These are phyloP conservation scores for Dacryopinax spathularia DNA, from an alignment of 768 basidiomycete species.

Conservation along the genomic window DNA sequence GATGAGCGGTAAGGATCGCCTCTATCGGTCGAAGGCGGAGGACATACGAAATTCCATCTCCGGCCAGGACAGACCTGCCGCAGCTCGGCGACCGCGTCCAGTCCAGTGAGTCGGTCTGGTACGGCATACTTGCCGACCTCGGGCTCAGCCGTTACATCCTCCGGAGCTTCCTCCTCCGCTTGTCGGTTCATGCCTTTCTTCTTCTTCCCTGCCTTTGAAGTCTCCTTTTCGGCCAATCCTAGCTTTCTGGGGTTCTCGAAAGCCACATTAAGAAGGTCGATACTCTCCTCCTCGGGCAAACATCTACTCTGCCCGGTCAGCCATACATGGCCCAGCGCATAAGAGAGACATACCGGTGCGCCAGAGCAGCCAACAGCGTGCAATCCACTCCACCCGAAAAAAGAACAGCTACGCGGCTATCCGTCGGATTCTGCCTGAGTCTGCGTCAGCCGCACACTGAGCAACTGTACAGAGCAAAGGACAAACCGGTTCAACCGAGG, in stretches of 20 bases:
- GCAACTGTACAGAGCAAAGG: not conserved
- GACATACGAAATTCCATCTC: slow-evolving; percentile 72
- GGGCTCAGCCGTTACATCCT: not conserved
- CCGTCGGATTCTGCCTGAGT: slow-evolving; percentile 23
- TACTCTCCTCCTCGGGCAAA: slow-evolving; percentile 59
- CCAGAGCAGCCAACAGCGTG: slow-evolving; percentile 64
- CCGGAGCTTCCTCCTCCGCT: not conserved
- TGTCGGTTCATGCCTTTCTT: too few species aligned
- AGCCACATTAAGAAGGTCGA: slow-evolving; percentile 84
- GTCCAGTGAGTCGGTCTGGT: slow-evolving; percentile 76
- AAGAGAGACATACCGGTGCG: slow-evolving; percentile 42
- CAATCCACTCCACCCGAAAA: slow-evolving; percentile 97
- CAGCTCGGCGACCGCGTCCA: slow-evolving; percentile 65
- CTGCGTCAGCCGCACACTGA: slow-evolving; percentile 22
- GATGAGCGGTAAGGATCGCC: not conserved
- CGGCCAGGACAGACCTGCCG: slow-evolving; percentile 59
- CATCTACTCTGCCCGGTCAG: slow-evolving; percentile 34
- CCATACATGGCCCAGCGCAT: not conserved
- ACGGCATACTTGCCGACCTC: slow-evolving; percentile 58
- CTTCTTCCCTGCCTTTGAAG: not conserved
- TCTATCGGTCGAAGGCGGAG: not conserved
- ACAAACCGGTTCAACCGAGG: slow-evolving; percentile 26
- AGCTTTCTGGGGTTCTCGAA: slow-evolving; percentile 90
- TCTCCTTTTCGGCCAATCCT: slow-evolving; percentile 26
- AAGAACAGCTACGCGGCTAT: slow-evolving; percentile 53